Evolutionary conservation across 2,329 filamentous ascomycete genomes (phyloP), one percentile per base, ranked within the genome.

Genomic region (Arachnomyces sp.): DNA sequence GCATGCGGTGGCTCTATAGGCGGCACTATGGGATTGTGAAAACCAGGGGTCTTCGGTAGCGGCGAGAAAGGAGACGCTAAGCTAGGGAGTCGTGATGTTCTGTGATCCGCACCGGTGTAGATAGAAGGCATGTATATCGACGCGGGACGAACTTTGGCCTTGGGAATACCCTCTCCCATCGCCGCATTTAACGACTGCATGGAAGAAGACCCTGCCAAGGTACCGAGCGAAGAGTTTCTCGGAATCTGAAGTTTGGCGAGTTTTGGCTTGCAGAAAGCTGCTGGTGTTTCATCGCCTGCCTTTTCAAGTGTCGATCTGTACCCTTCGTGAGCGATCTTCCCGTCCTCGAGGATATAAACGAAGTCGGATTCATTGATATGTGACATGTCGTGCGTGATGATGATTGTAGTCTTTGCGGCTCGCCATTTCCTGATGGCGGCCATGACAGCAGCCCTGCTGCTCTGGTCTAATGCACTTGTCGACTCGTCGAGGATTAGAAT

Each of bases 311-410:
- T 66, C 32, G 65, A 66, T 16, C 76, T 73, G 44, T 76, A 74
- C 0, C 88, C 90, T 49, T 83, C 69, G 51, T 88, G 77, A 0
- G 82, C 73, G 0, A 94, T 67, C 0, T 56, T 57, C 0, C 84
- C 82, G 8, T 78, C 64, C 25, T 90, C 81, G 56, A 96, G 66
- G 8, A 94, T 74, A 49, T 89, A 94, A 0, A 93, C 74, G 46
- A 82, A 89, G 47, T 96, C 88, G 0, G 79, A 59, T 0, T 77
- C 65, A 3, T 65, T 59, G 7, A 96, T 90, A 49, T 90, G 83
- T 0, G 77, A 74, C 25, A 92, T 74, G 48, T 96, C 87, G 54
- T 96, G 90, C 0, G 92, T 95, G 51, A 96, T 90, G 49, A 96
- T 78, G 38, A 96, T 84, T 0, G 90, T 96, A 0, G 89, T 95